Conservation (phyloP, 2,329 filamentous ascomycete genomes). For the Penicillium paneum region DNA sequence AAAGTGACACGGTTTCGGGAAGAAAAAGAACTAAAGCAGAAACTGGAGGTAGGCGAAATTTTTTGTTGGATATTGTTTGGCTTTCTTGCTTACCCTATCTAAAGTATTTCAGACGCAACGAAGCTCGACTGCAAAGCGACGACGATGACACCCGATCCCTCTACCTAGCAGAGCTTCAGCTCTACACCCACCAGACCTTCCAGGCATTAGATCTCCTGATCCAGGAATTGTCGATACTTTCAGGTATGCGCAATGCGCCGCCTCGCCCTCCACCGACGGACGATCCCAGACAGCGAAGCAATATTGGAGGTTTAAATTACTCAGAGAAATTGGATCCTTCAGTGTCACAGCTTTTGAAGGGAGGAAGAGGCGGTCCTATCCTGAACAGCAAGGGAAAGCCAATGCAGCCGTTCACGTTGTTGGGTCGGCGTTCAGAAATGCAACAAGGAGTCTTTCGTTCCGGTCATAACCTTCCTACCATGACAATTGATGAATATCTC, state of each 20-base stretch:
- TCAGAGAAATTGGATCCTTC: slow-evolving; percentile 71
- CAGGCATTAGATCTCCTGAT: slow-evolving; percentile 82
- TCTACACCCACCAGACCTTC: slow-evolving; percentile 75
- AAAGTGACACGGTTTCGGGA: slow-evolving; percentile 84
- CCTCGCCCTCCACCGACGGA: slow-evolving; percentile 33
- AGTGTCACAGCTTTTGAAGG: slow-evolving; percentile 49
- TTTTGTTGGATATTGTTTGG: slow-evolving; percentile 14
- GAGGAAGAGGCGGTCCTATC: slow-evolving; percentile 63
- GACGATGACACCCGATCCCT: slow-evolving; percentile 79
- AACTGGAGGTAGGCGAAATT: slow-evolving; percentile 61
- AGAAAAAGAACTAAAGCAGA: slow-evolving; percentile 80
- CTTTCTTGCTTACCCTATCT: slow-evolving; percentile 33
- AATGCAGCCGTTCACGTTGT: slow-evolving; percentile 82
- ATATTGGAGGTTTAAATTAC: slow-evolving; percentile 55
- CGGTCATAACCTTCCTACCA: slow-evolving; percentile 91
- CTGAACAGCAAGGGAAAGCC: slow-evolving; percentile 78
- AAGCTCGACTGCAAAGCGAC: slow-evolving; percentile 64
- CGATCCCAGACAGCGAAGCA: slow-evolving; percentile 46
- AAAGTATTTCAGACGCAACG: slow-evolving; percentile 59
- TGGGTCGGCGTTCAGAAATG: slow-evolving; percentile 72
- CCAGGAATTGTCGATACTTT: slow-evolving; percentile 78
- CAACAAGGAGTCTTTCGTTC: slow-evolving; percentile 79
- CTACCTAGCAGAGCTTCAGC: slow-evolving; percentile 70
- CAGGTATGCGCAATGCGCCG: slow-evolving; percentile 59
- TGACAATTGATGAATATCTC: slow-evolving; percentile 96